phyloP scores from a whole-genome alignment of 2,329 filamentous ascomycete species.

The Byssothecium circinans region DNA sequence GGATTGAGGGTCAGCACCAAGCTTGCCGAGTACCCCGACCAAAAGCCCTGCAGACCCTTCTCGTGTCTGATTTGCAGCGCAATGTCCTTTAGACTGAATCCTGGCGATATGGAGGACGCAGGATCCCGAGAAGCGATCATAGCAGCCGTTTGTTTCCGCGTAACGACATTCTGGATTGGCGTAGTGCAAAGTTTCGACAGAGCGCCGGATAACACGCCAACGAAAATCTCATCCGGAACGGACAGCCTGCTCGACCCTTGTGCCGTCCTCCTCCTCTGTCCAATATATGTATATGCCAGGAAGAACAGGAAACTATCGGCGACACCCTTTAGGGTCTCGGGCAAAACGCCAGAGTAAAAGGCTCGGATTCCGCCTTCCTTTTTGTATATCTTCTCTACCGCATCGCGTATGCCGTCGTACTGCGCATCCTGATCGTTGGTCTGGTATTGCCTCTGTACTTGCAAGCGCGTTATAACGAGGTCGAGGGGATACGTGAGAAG shows the following conservation, averaged over 20 bases:
- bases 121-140: slow-evolving; percentile 49
- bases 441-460: slow-evolving; percentile 69
- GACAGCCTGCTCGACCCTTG: slow-evolving; percentile 49
- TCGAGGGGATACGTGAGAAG: slow-evolving; percentile 79
- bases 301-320: slow-evolving; percentile 85
- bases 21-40: slow-evolving; percentile 84
- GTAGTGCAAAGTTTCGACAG: slow-evolving; percentile 76
- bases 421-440: slow-evolving; percentile 47
- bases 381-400: slow-evolving; percentile 68
- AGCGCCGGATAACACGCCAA: slow-evolving; percentile 74
- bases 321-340: slow-evolving; percentile 51
- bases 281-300: slow-evolving; percentile 69
- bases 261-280: slow-evolving; percentile 46
- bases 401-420: slow-evolving; percentile 69
- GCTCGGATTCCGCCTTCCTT: slow-evolving; percentile 70
- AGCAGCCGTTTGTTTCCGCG: slow-evolving; percentile 73
- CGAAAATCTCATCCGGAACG: slow-evolving; percentile 70
- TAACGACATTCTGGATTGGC: slow-evolving; percentile 79
- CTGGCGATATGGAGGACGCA: slow-evolving; percentile 28
- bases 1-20: slow-evolving; percentile 83
- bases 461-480: slow-evolving; percentile 77
- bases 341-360: slow-evolving; percentile 59
- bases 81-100: slow-evolving; percentile 57
- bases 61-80: slow-evolving; percentile 65
- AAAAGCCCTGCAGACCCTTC: slow-evolving; percentile 75